Base-by-base conservation (phyloP, 345 rosid genomes). In the Lagerstroemia speciosa region DNA sequence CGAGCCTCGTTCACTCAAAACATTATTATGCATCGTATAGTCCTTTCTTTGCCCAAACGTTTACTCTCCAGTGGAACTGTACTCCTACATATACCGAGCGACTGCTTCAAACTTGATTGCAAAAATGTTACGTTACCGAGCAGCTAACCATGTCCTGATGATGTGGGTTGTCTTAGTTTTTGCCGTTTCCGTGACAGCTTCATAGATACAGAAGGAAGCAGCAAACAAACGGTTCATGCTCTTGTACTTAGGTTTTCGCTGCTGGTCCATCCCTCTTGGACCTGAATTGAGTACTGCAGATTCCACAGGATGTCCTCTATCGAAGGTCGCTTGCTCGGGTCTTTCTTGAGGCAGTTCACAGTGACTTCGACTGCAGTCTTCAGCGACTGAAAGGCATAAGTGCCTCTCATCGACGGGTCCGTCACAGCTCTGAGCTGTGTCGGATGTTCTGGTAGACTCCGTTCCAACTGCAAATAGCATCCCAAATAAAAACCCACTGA, bases 221-320 rank as follows among this genome's bases (percentile, higher is more conserved):
- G 60, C 24, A 52, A 31, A 24, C 24, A 29, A 52, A 1, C 40
- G 4, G 29, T 45, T 58, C 60, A 72, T 33, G 57, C 34, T 61
- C 66, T 67, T 62, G 86, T 69, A 55, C 81, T 80, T 11, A 87
- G 88, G 71, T 86, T 90, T 62, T 88, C 98, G 50, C 96, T 93
- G 48, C 89, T 87, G 67, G 78, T 77, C 96, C 94, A 93, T 74
- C 96, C 94, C 74, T 89, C 96, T 67, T 93, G 98, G 48, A 89
- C 89, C 79, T 93, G 98, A 73, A 79, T 83, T 30, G 96, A 87
- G 64, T 89, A 93, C 69, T 91, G 98, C 81, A 93, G 77, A 75
- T 93, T 91, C 97, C 98, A 93, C 1, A 91, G 85, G 67, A 91
- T 93, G 71, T 93, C 97, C 66, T 93, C 98, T 57, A 93, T 84